phyloP scores from a whole-genome alignment of 768 basidiomycete species.

The Pleurotus giganteus region DNA sequence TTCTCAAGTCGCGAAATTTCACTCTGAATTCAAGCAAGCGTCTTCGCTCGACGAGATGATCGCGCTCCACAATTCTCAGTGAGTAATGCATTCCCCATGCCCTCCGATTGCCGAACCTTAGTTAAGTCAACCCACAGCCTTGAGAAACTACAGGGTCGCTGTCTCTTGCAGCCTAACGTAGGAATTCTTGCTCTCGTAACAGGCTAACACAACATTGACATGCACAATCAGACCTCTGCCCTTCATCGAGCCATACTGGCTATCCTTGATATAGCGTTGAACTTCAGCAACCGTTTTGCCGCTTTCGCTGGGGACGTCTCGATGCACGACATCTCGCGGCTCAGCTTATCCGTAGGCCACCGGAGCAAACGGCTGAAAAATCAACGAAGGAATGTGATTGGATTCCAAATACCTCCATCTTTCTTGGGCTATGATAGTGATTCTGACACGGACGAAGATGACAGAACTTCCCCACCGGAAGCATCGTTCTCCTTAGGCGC shows the following conservation, averaged over 20 bases:
- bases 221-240: conserved; percentile 48
- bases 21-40: conserved; percentile 47
- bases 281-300: conserved; percentile 64
- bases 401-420: conserved; percentile 46
- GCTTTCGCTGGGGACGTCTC: conserved; percentile 58
- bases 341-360: conserved; percentile 55
- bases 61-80: conserved; percentile 67
- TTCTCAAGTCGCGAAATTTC: conserved; percentile 58
- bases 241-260: conserved; percentile 65
- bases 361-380: conserved; percentile 59
- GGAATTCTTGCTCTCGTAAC: not conserved
- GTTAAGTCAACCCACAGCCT: conserved; percentile 38
- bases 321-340: conserved; percentile 54
- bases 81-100: conserved; percentile 23
- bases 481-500: conserved; percentile 41
- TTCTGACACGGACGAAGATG: conserved; percentile 35
- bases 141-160: conserved; percentile 56
- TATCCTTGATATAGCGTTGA: conserved; percentile 71
- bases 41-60: conserved; percentile 79
- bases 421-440: conserved; percentile 46
- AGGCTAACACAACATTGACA: conserved; percentile 7
- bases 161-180: conserved; percentile 64
- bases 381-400: conserved; percentile 57
- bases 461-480: conserved; percentile 23
- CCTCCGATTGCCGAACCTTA: not conserved